Evolutionary conservation across 2,329 filamentous ascomycete species (phyloP), one percentile per base, ranked within the genome.

Genomic region (Sporothrix curviconia): DNA sequence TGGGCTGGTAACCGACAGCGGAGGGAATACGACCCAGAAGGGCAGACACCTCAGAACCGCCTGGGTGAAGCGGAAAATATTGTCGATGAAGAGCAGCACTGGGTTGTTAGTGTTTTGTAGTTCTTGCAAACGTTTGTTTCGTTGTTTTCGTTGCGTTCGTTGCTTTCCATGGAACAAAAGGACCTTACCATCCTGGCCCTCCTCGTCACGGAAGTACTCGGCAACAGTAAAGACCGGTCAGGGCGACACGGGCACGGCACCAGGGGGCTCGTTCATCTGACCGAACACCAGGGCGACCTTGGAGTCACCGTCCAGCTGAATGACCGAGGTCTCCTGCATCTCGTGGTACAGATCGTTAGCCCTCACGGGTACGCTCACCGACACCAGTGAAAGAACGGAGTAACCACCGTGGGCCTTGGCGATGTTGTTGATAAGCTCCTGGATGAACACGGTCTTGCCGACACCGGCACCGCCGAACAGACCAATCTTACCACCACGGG

Each of bases 401-500:
- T 95, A 99, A 95, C 94, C 94, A 95, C 94, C 94, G 83, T 99
- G 94, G 70, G 94, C 94, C 86, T 97, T 97, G 80, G 94, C 94
- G 74, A 99, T 97, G 88, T 99, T 99, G 91, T 99, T 99, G 83
- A 99, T 99, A 75, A 99, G 82, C 82, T 99, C 94, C 85, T 99
- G 94, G 78, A 99, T 99, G 84, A 97, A 99, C 76, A 99, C 94
- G 76, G 94, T 99, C 89, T 99, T 99, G 79, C 94, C 94, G 84
- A 99, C 94, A 95, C 94, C 94, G 71, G 94, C 94, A 92, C 94
- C 94, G 81, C 94, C 94, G 82, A 99, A 99, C 69, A 99, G 91
- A 90, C 94, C 94, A 85, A 99, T 99, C 89, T 99, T 99, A 86
- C 94, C 94, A 90, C 94, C 94, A 95, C 94, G 94, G 76, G 94